These are phyloP conservation scores for Apiotrichum siamense DNA, from an alignment of 1,284 basidiomycete genomes.

Conservation along the genomic window DNA sequence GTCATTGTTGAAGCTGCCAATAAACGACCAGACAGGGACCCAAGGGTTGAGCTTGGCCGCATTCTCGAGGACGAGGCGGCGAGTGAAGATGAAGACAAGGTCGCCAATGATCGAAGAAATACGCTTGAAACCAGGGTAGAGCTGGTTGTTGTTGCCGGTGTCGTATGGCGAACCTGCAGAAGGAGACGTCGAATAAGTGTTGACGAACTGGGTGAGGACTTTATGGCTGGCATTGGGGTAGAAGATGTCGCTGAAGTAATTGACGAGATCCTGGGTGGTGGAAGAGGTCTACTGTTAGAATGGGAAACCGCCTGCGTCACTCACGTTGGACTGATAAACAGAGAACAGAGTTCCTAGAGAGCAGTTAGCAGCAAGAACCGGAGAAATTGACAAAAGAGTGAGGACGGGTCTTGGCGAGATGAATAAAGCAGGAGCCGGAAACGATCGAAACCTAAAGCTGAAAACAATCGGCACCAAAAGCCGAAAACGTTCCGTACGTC, in stretches of 20 bases:
- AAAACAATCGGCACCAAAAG: too few relatives aligned
- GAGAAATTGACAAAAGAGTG: too few relatives aligned
- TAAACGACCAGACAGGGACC: slow-evolving; percentile 16
- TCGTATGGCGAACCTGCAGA: slow-evolving; percentile 19
- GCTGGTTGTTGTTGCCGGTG: slow-evolving; percentile 13
- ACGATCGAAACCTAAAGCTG: too few relatives aligned
- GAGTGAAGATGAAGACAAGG: slow-evolving; percentile 12
- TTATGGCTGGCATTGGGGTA: slow-evolving; percentile 14
- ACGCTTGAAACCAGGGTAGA: slow-evolving; percentile 19
- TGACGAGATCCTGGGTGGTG: slow-evolving; percentile 10
- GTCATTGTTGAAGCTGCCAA: slow-evolving; percentile 12
- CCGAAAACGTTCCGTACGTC: too few relatives aligned
- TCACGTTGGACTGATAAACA: slow-evolving; percentile 26
- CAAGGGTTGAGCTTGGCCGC: slow-evolving; percentile 2
- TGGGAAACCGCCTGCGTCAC: slow-evolving; percentile 15
- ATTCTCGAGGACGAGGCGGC: slow-evolving; percentile 10
- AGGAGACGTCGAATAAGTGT: slow-evolving; percentile 24
- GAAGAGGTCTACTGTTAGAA: slow-evolving; percentile 29
- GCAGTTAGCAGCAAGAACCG: too few relatives aligned
- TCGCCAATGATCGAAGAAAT: slow-evolving; percentile 14
- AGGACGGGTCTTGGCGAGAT: too few relatives aligned
- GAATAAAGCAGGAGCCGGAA: too few relatives aligned
- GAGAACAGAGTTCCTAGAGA: slow-evolving; percentile 18
- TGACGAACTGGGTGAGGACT: slow-evolving; percentile 19
- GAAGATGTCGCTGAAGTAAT: slow-evolving; percentile 24